A percentile compares a stretch with the other conserved stretches of the same genome.
Evolutionary conservation across 192 early-diverging fungal species (phyloP).

Genomic region (Phycomyces nitens): DNA sequence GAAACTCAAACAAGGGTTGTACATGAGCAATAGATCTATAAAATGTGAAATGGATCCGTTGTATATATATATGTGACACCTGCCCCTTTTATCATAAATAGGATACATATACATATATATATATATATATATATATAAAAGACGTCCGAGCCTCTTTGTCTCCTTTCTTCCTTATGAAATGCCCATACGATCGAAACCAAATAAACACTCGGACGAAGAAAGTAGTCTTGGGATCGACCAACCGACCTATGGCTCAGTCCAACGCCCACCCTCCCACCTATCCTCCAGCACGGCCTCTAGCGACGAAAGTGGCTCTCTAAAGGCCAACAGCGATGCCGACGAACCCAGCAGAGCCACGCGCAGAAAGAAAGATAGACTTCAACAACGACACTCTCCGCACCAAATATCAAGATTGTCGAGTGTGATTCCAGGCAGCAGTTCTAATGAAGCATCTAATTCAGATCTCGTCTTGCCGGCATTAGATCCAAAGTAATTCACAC

Average conservation of each 20-base stretch:
- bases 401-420: not conserved
- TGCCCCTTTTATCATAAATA: too few species aligned
- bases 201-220: not conserved
- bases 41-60: too few species aligned
- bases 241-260: not conserved
- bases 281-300: too few species aligned
- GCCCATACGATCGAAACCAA: not conserved
- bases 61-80: too few species aligned
- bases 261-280: not conserved
- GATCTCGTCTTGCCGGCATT: slow-evolving; percentile 26
- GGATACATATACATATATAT: too few species aligned
- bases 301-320: too few species aligned
- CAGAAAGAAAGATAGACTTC: not conserved
- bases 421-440: not conserved
- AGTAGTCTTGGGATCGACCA: not conserved
- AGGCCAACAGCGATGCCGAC: not conserved
- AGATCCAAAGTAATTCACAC: slow-evolving; percentile 12
- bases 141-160: not conserved
- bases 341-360: not conserved
- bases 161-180: not conserved
- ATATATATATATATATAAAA: too few species aligned
- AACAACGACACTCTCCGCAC: not conserved
- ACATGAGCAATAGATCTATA: too few species aligned
- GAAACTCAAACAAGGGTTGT: too few species aligned
- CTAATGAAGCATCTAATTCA: not conserved